These are phyloP conservation scores for Amaranthus palmeri DNA, from an alignment of 148 eudicot species.

Conservation along the genomic window DNA sequence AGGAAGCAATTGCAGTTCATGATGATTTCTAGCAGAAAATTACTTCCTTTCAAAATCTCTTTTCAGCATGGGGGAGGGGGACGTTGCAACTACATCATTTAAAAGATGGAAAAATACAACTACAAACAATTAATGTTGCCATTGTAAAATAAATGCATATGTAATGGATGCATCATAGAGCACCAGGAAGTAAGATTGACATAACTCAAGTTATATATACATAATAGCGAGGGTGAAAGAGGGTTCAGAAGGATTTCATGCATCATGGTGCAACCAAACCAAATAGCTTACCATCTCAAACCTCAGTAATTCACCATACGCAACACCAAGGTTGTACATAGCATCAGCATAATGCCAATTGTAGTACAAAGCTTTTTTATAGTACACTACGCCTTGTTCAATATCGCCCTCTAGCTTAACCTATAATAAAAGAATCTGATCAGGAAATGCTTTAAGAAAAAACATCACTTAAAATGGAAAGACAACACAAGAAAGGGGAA, in stretches of 20 bases:
- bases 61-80: background rate
- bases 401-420: conserved; percentile 95
- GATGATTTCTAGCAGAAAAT: background rate
- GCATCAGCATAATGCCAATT: conserved; percentile 99
- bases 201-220: background rate
- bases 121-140: background rate
- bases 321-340: conserved; percentile 99
- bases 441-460: conserved; percentile 3
- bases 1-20: background rate
- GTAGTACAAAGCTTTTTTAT: conserved; percentile 86
- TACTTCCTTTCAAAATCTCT: background rate
- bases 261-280: background rate
- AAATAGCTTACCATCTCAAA: conserved; percentile 73
- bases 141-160: background rate
- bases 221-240: background rate
- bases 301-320: conserved; percentile 98
- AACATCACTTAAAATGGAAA: background rate
- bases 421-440: conserved; percentile 28
- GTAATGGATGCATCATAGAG: background rate
- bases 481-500: background rate
- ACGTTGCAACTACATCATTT: background rate
- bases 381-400: conserved; percentile 82
- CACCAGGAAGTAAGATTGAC: background rate
- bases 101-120: background rate
- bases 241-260: background rate